A percentile compares a stretch with the other conserved stretches of the same genome.
These are phyloP conservation scores for Chloranthus sessilifolius DNA, from an alignment of 164 flowering plant species.

Conservation along the genomic window DNA sequence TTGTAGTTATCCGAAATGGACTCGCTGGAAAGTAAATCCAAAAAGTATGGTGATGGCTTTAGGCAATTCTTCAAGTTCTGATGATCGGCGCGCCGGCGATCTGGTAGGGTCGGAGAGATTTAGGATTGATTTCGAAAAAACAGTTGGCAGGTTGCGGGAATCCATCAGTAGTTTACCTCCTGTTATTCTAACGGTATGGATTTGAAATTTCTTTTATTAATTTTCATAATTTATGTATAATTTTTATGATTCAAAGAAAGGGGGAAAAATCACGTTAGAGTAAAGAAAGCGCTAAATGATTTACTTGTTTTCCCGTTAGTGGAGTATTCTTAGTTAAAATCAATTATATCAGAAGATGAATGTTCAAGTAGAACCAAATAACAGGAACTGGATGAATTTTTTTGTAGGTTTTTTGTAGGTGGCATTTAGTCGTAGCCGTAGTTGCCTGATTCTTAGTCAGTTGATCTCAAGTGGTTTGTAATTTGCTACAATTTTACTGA, in stretches of 20 bases:
- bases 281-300: neutral
- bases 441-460: no score
- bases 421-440: no score
- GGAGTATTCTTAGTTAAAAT: neutral
- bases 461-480: no score
- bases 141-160: conserved; percentile 28
- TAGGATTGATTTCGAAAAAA: conserved; percentile 7
- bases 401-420: no score
- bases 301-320: neutral
- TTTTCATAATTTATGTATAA: neutral
- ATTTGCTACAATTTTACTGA: no score
- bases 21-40: conserved; percentile 7
- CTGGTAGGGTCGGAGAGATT: conserved; percentile 9
- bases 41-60: conserved; percentile 13
- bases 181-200: conserved; percentile 31
- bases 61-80: conserved; percentile 14
- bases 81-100: conserved; percentile 14
- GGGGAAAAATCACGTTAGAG: neutral
- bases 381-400: no score
- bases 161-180: conserved; percentile 32
- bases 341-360: neutral
- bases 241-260: neutral
- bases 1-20: conserved; percentile 10
- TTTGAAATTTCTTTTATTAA: neutral
- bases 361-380: no score